Evolutionary conservation across 345 rosid genomes (phyloP).

Genomic region (Viola odorata): DNA sequence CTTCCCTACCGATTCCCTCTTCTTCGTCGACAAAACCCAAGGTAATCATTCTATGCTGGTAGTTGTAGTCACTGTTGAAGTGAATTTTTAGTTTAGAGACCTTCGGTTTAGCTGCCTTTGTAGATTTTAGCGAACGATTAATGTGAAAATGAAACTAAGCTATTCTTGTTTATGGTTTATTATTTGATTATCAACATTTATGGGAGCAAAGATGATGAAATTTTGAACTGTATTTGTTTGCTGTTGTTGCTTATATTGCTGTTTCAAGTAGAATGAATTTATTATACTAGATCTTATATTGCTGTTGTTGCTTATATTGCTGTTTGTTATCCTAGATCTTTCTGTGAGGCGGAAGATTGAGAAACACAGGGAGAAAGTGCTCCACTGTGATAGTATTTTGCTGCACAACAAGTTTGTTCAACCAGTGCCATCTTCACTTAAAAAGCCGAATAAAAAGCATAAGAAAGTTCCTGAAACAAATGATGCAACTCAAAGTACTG

Average conservation of each 20-base stretch:
- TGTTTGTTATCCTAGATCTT: conserved; percentile 37
- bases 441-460: conserved; percentile 32
- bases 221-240: neutral
- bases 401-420: conserved; percentile 73
- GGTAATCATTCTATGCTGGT: conserved; percentile 26
- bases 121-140: too few relatives aligned
- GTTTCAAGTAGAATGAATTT: too few relatives aligned
- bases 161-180: too few relatives aligned
- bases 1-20: conserved; percentile 59
- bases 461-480: conserved; percentile 2
- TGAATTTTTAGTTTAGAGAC: too few relatives aligned
- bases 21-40: conserved; percentile 64
- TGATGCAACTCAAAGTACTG: too few relatives aligned
- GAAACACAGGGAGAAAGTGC: conserved; percentile 67
- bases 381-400: conserved; percentile 55
- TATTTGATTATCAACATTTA: too few relatives aligned
- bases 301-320: too few relatives aligned
- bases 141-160: too few relatives aligned
- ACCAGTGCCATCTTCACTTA: conserved; percentile 56
- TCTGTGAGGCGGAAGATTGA: conserved; percentile 76
- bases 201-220: too few relatives aligned
- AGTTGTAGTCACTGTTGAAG: neutral
- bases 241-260: too few relatives aligned
- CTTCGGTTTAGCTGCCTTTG: too few relatives aligned
- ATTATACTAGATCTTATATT: too few relatives aligned